Conservation (phyloP, 2,329 filamentous ascomycete genomes). For the Aureobasidium sp. region DNA sequence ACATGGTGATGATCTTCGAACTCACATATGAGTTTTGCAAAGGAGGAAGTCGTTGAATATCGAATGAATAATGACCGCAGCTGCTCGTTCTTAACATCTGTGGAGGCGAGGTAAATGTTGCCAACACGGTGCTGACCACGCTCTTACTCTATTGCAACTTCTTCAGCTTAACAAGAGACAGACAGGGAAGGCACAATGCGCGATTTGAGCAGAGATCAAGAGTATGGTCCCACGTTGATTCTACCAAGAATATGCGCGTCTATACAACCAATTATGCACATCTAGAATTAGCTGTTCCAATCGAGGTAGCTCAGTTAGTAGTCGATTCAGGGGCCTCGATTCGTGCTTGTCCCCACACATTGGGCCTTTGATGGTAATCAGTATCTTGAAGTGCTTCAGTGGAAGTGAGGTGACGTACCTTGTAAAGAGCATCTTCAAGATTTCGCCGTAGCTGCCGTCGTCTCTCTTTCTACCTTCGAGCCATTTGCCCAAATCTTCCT, state of each 20-base stretch:
- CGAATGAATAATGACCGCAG: not conserved
- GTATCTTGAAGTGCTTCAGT: not conserved
- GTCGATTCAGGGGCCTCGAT: not conserved
- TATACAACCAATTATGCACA: not conserved
- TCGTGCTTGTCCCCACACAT: conserved; percentile 15
- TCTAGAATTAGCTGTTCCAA: not conserved
- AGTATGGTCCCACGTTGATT: too few species aligned
- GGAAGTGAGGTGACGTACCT: conserved; percentile 30
- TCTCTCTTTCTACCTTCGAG: conserved; percentile 43
- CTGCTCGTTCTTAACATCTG: too few species aligned
- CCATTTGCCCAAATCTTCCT: conserved; percentile 42
- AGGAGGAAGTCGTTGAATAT: not conserved
- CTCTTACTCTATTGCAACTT: too few species aligned
- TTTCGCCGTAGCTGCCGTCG: conserved; percentile 31
- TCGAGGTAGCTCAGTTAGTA: not conserved
- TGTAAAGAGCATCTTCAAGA: conserved; percentile 38
- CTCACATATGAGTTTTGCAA: too few species aligned
- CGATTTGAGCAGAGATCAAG: too few species aligned
- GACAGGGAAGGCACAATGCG: too few species aligned
- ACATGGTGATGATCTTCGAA: too few species aligned
- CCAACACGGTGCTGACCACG: too few species aligned
- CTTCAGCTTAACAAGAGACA: too few species aligned
- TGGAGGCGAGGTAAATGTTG: too few species aligned
- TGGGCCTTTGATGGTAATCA: conserved; percentile 5
- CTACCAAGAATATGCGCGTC: not conserved